Evolutionary conservation across 2,329 filamentous ascomycete species (phyloP), one percentile per base, ranked within the genome.

Genomic region (Pseudopyrenochaeta lycopersici): DNA sequence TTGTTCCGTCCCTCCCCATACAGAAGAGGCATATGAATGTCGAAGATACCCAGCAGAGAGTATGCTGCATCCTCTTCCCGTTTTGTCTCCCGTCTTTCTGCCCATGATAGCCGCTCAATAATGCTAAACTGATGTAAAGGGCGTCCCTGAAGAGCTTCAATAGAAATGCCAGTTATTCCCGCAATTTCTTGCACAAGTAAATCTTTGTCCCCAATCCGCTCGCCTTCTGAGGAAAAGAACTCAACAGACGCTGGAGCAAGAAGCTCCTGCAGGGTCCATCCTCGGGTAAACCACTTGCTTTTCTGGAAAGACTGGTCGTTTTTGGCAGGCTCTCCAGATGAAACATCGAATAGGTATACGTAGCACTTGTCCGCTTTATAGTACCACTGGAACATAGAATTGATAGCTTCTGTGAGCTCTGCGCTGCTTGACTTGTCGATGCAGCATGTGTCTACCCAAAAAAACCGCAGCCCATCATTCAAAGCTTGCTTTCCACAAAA

Each of bases 1-100:
- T 56, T 58, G 2, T 43, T 18, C n/a, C 20, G 18, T 2, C 68
- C 66, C 49, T 70, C 71, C 1, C 69, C 70, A 48, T 74, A 73
- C 2, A 69, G 43, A 20, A 67, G 44, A 1, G 67, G 56, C 56
- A 74, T 70, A 32, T 62, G 53, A 3, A 68, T 45, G 14, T 52
- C 54, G 5, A 66, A 66, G 0, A 64, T 47, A 2, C 60, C 63
- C 3, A 66, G 49, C 1, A 66, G 46, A n/a, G 43, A 46, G 15
- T 66, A 66, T 7, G 54, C 51, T 2, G 31, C 20, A 15, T 66
- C 60, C 35, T 68, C 66, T 43, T 51, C 39, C 1, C 49, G 43
- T 14, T 51, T 69, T 0, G 69, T 69, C 11, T 54, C 6, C 9
- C 71, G 58, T 3, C 29, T 31, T 0, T 42, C 31, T 9, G 62